These are phyloP conservation scores for Letharia lupina DNA, from an alignment of 495 filamentous ascomycete species.

Conservation along the genomic window DNA sequence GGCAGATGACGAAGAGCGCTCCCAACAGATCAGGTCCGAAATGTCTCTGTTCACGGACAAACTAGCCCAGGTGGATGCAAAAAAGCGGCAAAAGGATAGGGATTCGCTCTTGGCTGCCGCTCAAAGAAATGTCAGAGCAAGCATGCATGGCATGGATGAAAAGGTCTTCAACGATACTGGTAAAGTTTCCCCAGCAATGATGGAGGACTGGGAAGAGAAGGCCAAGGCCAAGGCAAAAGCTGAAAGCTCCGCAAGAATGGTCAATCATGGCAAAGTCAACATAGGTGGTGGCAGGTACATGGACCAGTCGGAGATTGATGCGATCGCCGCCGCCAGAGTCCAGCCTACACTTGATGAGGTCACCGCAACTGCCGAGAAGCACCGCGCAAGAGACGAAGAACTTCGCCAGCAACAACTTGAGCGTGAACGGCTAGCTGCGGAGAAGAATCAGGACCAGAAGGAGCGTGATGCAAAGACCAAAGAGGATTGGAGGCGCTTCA, in stretches of 20 bases:
- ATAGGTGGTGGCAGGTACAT: conserved; percentile 77
- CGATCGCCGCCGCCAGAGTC: conserved; percentile 69
- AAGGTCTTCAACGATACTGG: conserved; percentile 68
- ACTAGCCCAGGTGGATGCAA: conserved; percentile 59
- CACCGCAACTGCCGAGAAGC: conserved; percentile 59
- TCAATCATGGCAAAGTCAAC: conserved; percentile 56
- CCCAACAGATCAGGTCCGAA: conserved; percentile 65
- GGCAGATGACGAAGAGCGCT: conserved; percentile 56
- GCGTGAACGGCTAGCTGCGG: conserved; percentile 39
- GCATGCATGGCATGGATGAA: conserved; percentile 70
- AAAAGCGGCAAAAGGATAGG: conserved; percentile 66
- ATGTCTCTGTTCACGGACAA: conserved; percentile 68
- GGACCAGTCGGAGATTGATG: conserved; percentile 70
- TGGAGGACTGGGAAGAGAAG: conserved; percentile 71
- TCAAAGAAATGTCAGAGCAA: conserved; percentile 72
- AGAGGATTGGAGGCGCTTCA: conserved; percentile 37
- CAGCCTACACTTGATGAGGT: conserved; percentile 91
- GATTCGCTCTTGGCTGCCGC: conserved; percentile 68
- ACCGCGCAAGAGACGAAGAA: conserved; percentile 53
- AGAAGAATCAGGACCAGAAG: conserved; percentile 39
- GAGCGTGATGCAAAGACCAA: conserved; percentile 25
- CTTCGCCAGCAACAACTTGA: conserved; percentile 47
- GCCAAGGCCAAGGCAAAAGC: conserved; percentile 58
- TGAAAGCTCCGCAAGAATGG: conserved; percentile 49
- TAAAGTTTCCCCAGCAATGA: conserved; percentile 57